phyloP scores from a whole-genome alignment of 495 filamentous ascomycete genomes.

The Lineolata rhizophorae region DNA sequence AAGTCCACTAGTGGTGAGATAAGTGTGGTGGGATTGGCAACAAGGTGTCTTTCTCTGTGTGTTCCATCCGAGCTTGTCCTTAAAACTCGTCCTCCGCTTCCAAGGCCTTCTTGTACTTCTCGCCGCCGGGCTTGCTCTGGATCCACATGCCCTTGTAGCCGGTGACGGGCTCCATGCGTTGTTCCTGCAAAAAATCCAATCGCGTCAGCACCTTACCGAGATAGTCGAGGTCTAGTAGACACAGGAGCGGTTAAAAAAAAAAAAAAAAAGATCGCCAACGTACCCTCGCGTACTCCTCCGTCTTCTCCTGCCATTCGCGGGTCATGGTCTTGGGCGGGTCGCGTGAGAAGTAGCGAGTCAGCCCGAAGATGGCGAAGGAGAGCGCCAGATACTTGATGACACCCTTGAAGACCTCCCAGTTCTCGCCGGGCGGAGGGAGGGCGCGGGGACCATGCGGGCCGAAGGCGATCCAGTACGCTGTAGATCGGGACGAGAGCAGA shows the following conservation, averaged over 20 bases:
- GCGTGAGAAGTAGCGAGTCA: conserved; percentile 26
- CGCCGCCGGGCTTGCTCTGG: conserved; percentile 32
- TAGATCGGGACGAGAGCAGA: too few species aligned
- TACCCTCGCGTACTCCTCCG: conserved; percentile 83
- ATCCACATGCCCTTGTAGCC: conserved; percentile 72
- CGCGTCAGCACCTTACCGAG: too few species aligned
- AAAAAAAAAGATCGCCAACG: too few species aligned
- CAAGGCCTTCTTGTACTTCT: neutral
- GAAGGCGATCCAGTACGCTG: conserved; percentile 98
- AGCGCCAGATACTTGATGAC: conserved; percentile 7
- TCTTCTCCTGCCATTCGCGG: conserved; percentile 82
- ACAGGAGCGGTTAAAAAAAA: conserved; percentile 2
- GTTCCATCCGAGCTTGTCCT: too few species aligned
- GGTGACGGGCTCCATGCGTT: conserved; percentile 78
- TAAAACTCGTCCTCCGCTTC: neutral
- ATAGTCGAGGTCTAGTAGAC: conserved; percentile 2
- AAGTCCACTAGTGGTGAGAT: too few species aligned
- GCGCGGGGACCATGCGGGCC: conserved; percentile 85
- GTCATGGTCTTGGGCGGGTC: conserved; percentile 66
- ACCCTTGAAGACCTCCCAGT: conserved; percentile 44
- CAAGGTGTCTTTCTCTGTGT: too few species aligned
- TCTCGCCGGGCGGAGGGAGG: conserved; percentile 58
- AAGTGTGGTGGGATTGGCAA: too few species aligned
- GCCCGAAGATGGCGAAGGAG: conserved; percentile 12
- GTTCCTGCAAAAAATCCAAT: conserved; percentile 31